Evolutionary conservation across 176 grass and related monocot genomes (phyloP).

Genomic region (Miscanthus lutarioriparius): DNA sequence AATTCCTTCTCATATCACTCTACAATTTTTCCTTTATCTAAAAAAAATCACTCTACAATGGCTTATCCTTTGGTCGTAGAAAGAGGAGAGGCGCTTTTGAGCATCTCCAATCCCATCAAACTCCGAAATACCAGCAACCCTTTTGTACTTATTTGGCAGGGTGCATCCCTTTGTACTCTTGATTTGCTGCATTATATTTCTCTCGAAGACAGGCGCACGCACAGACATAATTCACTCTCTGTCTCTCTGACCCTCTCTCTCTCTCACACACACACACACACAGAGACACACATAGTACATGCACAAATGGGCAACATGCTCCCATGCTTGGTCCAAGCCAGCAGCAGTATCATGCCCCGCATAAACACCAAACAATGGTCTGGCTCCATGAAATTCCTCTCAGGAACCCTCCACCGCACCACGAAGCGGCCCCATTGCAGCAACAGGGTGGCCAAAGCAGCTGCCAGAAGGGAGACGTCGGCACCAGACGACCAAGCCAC

Average conservation of each 20-base stretch:
- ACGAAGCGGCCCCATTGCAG: neutral
- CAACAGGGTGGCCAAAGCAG: neutral
- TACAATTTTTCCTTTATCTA: neutral
- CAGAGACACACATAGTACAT: neutral
- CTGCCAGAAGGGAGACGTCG: neutral
- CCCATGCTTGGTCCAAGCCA: slow-evolving; percentile 37
- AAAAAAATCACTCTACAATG: neutral
- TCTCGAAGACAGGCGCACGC: neutral
- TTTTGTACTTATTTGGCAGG: neutral
- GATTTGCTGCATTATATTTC: neutral
- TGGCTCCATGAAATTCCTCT: slow-evolving; percentile 30
- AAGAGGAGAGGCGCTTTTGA: neutral
- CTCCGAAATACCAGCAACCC: neutral
- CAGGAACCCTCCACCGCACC: slow-evolving; percentile 10
- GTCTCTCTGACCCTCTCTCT: neutral
- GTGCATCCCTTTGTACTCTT: neutral
- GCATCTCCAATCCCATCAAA: neutral
- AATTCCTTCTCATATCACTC: neutral
- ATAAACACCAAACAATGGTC: slow-evolving; percentile 30
- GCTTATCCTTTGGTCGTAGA: neutral
- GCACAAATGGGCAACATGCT: slow-evolving; percentile 51
- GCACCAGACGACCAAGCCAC: neutral
- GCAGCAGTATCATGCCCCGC: slow-evolving; percentile 24
- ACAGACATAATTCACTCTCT: neutral
- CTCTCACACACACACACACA: neutral